phyloP scores from a whole-genome alignment of 176 grass and related monocot species.

The Oryza brachyantha region DNA sequence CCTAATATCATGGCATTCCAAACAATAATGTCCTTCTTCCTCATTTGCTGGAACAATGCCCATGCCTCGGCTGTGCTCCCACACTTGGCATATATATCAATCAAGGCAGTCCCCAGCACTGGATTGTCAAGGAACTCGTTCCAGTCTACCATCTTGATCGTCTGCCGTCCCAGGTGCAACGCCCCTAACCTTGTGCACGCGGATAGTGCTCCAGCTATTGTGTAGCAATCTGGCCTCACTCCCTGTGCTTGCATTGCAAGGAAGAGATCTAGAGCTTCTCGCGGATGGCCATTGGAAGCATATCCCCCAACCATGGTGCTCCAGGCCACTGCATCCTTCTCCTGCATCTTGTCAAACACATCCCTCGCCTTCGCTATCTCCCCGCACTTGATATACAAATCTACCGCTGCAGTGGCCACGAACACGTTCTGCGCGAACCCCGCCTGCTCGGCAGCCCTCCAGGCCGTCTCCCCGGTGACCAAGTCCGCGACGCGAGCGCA shows the following conservation, averaged over 20 bases:
- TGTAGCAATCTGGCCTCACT: conserved; percentile 46
- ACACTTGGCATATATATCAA: conserved; percentile 73
- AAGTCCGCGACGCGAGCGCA: conserved; percentile 47
- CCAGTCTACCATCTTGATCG: conserved; percentile 19
- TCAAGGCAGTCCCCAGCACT: conserved; percentile 57
- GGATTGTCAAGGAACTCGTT: conserved; percentile 54
- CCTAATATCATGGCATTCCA: conserved; percentile 74
- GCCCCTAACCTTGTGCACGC: conserved; percentile 58
- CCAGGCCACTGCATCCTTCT: conserved; percentile 58
- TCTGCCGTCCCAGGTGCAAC: conserved; percentile 43
- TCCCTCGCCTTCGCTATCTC: conserved; percentile 42
- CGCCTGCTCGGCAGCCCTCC: conserved; percentile 23
- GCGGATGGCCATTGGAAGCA: conserved; percentile 52
- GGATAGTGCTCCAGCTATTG: conserved; percentile 47
- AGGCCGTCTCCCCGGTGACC: conserved; percentile 35
- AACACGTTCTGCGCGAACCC: conserved; percentile 36
- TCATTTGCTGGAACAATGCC: conserved; percentile 53
- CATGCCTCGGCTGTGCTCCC: conserved; percentile 48
- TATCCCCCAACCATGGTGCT: conserved; percentile 66
- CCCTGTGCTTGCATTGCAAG: conserved; percentile 46
- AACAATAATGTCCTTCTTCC: conserved; percentile 48
- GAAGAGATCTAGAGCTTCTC: conserved; percentile 54
- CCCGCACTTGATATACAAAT: conserved; percentile 63
- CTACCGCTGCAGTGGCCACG: conserved; percentile 46
- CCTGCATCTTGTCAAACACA: conserved; percentile 51